Conservation (phyloP, 495 filamentous ascomycete species). For the Penicillium silybi region DNA sequence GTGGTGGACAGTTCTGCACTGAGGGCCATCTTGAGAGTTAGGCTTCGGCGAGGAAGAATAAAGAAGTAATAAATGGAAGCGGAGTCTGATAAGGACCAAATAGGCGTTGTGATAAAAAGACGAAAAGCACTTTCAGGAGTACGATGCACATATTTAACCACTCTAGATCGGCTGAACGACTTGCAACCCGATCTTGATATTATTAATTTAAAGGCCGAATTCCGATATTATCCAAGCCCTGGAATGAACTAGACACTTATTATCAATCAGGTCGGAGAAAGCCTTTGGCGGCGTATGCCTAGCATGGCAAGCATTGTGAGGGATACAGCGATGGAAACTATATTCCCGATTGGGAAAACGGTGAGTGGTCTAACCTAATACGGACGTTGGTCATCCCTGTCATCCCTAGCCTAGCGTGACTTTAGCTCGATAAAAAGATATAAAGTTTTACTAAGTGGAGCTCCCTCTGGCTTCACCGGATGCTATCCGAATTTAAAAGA, state of each 20-base stretch:
- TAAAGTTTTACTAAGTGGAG: too few species aligned
- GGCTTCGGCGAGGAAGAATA: too few species aligned
- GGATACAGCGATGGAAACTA: not conserved
- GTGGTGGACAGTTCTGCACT: not conserved
- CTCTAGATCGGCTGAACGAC: not conserved
- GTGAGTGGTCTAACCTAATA: constrained; percentile 1
- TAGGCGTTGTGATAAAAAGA: too few species aligned
- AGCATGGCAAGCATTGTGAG: too few species aligned
- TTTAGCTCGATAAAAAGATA: not conserved
- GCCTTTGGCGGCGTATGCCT: too few species aligned
- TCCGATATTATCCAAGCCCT: not conserved
- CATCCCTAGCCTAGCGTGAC: not conserved
- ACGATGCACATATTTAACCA: too few species aligned
- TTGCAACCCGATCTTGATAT: not conserved
- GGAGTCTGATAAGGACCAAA: too few species aligned
- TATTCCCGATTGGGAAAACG: constrained; percentile 2
- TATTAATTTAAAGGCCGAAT: not conserved
- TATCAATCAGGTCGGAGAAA: too few species aligned
- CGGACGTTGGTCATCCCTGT: constrained; percentile 1
- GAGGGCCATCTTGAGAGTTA: not conserved
- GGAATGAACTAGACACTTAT: not conserved
- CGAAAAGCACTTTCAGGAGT: too few species aligned
- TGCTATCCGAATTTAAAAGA: too few species aligned
- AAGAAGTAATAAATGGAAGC: not conserved
- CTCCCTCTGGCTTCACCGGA: too few species aligned